phyloP scores from a whole-genome alignment of 73 alveolate genomes.

The Blepharisma stoltei region DNA sequence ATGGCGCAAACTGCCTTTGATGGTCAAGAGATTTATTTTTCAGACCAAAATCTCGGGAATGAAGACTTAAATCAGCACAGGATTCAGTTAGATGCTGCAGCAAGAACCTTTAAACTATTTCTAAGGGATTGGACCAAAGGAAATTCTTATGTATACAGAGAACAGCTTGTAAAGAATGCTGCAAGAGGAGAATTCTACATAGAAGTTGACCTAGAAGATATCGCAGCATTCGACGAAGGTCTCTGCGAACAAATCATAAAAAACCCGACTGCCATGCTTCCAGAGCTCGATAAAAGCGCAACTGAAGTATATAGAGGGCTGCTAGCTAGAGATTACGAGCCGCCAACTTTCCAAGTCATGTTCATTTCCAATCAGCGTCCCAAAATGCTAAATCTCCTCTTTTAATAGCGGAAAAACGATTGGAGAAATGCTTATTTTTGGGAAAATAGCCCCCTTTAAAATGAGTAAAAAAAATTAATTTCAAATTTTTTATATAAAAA shows the following conservation, averaged over 20 bases:
- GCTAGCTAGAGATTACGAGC: conserved; percentile 21
- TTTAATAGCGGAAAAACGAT: no score
- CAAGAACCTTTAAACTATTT: conserved; percentile 45
- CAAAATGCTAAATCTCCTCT: no score
- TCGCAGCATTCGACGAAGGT: conserved; percentile 45
- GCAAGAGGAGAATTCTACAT: conserved; percentile 37
- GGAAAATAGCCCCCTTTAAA: no score
- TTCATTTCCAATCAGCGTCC: conserved; percentile 62
- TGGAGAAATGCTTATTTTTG: no score
- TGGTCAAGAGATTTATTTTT: conserved; percentile 39
- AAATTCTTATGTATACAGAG: conserved; percentile 57
- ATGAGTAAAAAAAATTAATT: no score
- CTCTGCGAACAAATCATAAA: conserved; percentile 37
- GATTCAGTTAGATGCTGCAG: conserved; percentile 19
- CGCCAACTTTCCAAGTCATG: conserved; percentile 51
- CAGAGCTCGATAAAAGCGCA: conserved; percentile 45
- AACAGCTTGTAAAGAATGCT: conserved; percentile 47
- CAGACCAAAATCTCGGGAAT: conserved; percentile 46
- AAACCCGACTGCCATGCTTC: conserved; percentile 51
- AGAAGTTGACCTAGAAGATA: conserved; percentile 54
- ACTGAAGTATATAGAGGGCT: neutral
- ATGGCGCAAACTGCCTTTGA: conserved; percentile 40
- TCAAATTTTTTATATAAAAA: no score
- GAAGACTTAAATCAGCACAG: conserved; percentile 28
- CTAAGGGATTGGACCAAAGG: conserved; percentile 42